phyloP scores from a whole-genome alignment of 257 asterid genomes.

The Rehmannia glutinosa region DNA sequence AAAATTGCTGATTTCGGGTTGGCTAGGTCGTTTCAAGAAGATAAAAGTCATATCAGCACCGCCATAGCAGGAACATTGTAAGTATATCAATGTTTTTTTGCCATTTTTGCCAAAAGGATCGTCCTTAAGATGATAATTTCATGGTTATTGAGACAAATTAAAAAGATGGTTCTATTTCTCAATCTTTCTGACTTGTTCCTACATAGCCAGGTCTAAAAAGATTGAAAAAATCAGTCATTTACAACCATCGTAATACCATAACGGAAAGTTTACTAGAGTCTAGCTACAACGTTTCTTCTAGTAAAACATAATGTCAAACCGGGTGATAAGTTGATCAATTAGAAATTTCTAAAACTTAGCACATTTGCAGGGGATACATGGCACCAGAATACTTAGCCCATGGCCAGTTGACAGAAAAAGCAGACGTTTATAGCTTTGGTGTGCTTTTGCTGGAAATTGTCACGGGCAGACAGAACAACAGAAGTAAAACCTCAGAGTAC shows the following conservation, averaged over 20 bases:
- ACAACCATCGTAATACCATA: no score
- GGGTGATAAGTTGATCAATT: no score
- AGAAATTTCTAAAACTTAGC: not conserved
- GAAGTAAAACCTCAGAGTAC: constrained; percentile 47
- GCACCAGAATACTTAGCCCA: constrained; percentile 63
- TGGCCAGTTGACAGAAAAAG: constrained; percentile 57
- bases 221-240: no score
- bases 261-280: no score
- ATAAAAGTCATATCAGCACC: constrained; percentile 64
- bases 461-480: constrained; percentile 54
- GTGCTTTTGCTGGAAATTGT: constrained; percentile 64
- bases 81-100: constrained; percentile 6
- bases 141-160: no score
- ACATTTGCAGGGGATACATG: constrained; percentile 52
- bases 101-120: no score
- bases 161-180: no score
- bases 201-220: no score
- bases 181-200: no score
- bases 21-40: constrained; percentile 69
- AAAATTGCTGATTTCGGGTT: constrained; percentile 76
- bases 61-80: constrained; percentile 72
- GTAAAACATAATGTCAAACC: no score
- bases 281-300: no score
- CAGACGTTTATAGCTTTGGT: constrained; percentile 67
- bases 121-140: no score